A percentile compares a stretch with the other conserved stretches of the same genome.
Conservation (phyloP, 2,329 filamentous ascomycete genomes). For the Fusarium decemcellulare region DNA sequence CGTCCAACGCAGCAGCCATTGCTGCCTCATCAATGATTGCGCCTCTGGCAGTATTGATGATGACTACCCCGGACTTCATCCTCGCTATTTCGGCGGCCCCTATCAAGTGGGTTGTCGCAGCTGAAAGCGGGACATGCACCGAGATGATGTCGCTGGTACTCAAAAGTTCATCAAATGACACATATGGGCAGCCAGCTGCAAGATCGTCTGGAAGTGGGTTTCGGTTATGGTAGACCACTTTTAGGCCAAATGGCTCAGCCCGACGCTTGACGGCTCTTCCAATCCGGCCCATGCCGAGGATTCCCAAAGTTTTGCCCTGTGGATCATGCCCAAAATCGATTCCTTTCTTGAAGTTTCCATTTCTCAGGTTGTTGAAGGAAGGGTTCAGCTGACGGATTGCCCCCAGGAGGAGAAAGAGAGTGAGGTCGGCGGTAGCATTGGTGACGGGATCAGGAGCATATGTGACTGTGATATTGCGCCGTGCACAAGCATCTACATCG, state of each 20-base stretch:
- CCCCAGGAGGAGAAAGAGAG: constrained; percentile 79
- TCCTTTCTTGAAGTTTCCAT: constrained; percentile 71
- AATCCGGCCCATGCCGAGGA: constrained; percentile 73
- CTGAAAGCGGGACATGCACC: constrained; percentile 66
- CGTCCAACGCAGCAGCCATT: constrained; percentile 66
- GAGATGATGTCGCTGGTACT: constrained; percentile 67
- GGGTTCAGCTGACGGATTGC: constrained; percentile 76
- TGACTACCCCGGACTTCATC: constrained; percentile 69
- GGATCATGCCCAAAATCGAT: constrained; percentile 75
- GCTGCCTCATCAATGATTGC: constrained; percentile 70
- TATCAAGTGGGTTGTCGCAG: constrained; percentile 67
- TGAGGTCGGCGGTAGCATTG: constrained; percentile 79
- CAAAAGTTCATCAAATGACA: constrained; percentile 69
- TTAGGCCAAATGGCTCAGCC: constrained; percentile 69
- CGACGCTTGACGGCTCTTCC: constrained; percentile 63
- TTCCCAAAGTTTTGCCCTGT: constrained; percentile 73
- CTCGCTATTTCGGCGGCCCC: constrained; percentile 62
- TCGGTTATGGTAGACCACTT: constrained; percentile 71
- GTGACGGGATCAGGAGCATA: constrained; percentile 78
- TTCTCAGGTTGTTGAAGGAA: constrained; percentile 69
- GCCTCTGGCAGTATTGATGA: constrained; percentile 72
- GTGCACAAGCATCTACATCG: constrained; percentile 73
- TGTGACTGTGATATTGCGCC: constrained; percentile 68
- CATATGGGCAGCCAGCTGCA: constrained; percentile 62
- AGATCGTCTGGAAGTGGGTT: constrained; percentile 54